Conservation (phyloP, 768 basidiomycete species). For the Phaeotremella fagi region DNA sequence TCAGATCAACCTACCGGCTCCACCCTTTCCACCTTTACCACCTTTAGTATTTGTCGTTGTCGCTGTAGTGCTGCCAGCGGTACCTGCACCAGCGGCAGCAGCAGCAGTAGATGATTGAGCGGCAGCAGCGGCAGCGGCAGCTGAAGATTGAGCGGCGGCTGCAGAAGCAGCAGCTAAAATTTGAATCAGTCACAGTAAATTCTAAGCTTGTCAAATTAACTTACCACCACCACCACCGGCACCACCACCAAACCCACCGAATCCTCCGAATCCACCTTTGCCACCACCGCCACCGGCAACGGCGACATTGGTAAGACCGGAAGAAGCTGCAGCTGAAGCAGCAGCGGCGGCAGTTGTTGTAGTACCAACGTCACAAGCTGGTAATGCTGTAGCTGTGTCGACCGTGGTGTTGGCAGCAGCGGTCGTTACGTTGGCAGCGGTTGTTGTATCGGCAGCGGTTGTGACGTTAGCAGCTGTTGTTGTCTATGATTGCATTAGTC, state of each 20-base stretch:
- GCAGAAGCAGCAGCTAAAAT: not conserved
- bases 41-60: not conserved
- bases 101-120: not conserved
- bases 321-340: not conserved
- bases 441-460: too few relatives aligned
- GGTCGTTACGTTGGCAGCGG: too few relatives aligned
- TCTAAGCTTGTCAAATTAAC: not conserved
- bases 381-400: too few relatives aligned
- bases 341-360: not conserved
- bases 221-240: constrained; percentile 5
- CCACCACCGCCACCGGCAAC: constrained; percentile 7
- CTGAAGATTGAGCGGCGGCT: not conserved
- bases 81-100: not conserved
- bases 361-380: not conserved
- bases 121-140: not conserved
- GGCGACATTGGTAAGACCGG: not conserved
- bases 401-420: too few relatives aligned
- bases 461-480: too few relatives aligned
- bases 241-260: constrained; percentile 5
- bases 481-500: too few relatives aligned
- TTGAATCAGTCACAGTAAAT: not conserved
- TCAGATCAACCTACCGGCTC: not conserved
- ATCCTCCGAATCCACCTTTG: constrained; percentile 12
- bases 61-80: not conserved
- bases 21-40: not conserved